Base-by-base conservation (phyloP, 2,329 filamentous ascomycete species). In the Apiospora arundinis region DNA sequence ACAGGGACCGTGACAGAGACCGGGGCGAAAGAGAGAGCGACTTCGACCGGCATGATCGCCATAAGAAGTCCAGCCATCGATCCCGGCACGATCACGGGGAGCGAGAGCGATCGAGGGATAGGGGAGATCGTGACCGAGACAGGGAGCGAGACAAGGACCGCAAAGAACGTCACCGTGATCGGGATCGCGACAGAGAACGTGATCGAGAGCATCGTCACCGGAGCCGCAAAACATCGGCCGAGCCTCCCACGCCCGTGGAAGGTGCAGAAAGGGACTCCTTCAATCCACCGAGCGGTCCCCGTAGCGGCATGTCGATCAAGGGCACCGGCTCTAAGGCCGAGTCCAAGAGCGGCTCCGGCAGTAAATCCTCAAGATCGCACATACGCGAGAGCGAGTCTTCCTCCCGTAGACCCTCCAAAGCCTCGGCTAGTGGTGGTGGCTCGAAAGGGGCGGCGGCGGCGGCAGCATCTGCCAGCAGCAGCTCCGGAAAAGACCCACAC, bases 401-500 rank as follows among this genome's bases (percentile, higher is more conserved):
- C 32, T 76, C 81, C 65, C 81, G 84, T 40, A 81, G 82, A 25
- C 77, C 78, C 60, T 83, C 83, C 4, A 80, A 82, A 71, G 76
- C 80, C 8, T 82, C 81, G 46, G 68, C 74, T 69, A 68, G 75
- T 68, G 75, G 56, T 37, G 44, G 44, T 46, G 16, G 16, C 21
- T 63, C 56, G 9, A 63, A 63, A 21, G 56, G 56, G 28, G 56
- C 28, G 21, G 21, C 28, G 11, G 32, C 32, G 28, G 56, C 28
- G 21, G 21, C 28, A 5, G 32, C 56, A 23, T 40, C 56, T 12
- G 5, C 42, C 14, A 40, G 56, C 56, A 40, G 56, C 56, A 63
- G 32, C 32, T 40, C 56, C 56, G 56, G 56, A 40, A 85, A 84
- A 72, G 90, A 92, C 74, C 86, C 89, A n/a, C 91, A 93, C 79